phyloP scores from a whole-genome alignment of 2,329 filamentous ascomycete genomes.

The Diplodia intermedia region DNA sequence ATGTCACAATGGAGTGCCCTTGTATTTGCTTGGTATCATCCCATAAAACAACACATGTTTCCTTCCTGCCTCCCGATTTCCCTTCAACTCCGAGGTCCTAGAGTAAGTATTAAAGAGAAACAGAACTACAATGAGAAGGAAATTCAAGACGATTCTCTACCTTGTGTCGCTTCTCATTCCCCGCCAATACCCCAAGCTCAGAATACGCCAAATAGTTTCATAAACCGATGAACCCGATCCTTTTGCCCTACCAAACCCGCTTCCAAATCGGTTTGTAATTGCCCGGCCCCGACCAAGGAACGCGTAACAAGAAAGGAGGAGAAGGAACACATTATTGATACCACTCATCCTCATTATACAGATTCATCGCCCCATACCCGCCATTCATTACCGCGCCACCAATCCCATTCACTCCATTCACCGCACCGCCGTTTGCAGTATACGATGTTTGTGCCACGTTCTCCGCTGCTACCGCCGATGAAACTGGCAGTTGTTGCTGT shows the following conservation, averaged over 20 bases:
- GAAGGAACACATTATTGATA: slow-evolving; percentile 44
- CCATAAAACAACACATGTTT: background rate
- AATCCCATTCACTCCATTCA: slow-evolving; percentile 27
- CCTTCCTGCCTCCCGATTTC: background rate
- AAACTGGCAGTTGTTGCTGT: background rate
- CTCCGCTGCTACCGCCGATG: background rate
- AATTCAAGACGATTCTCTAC: background rate
- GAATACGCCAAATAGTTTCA: background rate
- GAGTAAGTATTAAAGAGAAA: background rate
- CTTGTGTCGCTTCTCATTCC: background rate
- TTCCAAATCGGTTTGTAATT: background rate
- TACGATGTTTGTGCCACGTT: background rate
- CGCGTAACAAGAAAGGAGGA: background rate
- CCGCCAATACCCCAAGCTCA: background rate
- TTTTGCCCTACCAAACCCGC: background rate
- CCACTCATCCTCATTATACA: slow-evolving; percentile 52
- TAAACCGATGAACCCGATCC: background rate
- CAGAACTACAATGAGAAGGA: background rate
- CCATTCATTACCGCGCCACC: slow-evolving; percentile 34
- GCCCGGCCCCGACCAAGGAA: background rate
- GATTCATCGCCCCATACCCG: slow-evolving; percentile 40
- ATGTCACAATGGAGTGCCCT: background rate
- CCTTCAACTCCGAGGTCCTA: background rate
- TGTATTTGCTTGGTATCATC: background rate
- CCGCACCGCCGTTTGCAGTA: slow-evolving; percentile 34